Conservation (phyloP, 495 filamentous ascomycete species). For the Ramalina peruviana region DNA sequence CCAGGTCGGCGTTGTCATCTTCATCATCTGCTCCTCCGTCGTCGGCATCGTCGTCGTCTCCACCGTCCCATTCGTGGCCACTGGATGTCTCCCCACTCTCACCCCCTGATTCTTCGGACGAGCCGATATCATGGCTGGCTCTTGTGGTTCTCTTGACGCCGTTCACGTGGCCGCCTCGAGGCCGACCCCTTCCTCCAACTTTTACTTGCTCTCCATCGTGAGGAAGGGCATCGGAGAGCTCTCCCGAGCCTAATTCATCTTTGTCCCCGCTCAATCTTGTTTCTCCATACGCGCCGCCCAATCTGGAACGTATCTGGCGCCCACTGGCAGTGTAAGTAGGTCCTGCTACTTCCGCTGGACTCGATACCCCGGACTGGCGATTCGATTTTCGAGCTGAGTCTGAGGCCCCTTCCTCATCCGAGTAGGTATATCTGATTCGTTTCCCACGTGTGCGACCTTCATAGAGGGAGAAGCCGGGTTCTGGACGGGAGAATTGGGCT, state of each 20-base stretch:
- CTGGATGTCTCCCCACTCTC: conserved; percentile 39
- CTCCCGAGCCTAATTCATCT: conserved; percentile 17
- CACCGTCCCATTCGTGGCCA: conserved; percentile 37
- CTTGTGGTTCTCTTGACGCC: background rate
- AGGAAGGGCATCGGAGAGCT: conserved; percentile 24
- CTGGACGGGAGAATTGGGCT: conserved; percentile 74
- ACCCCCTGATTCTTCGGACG: conserved; percentile 47
- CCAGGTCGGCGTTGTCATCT: conserved; percentile 34
- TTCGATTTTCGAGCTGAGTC: conserved; percentile 54
- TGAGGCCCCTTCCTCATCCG: conserved; percentile 71
- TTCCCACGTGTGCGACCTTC: conserved; percentile 94
- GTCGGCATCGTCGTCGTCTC: conserved; percentile 34
- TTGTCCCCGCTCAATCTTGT: conserved; percentile 43
- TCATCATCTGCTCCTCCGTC: conserved; percentile 42
- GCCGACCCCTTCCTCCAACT: conserved; percentile 7
- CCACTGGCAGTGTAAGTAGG: conserved; percentile 85
- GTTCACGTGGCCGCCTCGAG: conserved; percentile 1
- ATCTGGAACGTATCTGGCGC: conserved; percentile 63
- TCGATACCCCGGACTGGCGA: conserved; percentile 56
- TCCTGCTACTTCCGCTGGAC: conserved; percentile 52
- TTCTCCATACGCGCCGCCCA: conserved; percentile 70
- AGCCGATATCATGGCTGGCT: conserved; percentile 18
- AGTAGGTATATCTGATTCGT: conserved; percentile 89
- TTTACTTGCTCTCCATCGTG: conserved; percentile 61
- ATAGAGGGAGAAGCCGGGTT: conserved; percentile 82